Evolutionary conservation across 257 asterid species (phyloP).

Genomic region (Ilex asprella): DNA sequence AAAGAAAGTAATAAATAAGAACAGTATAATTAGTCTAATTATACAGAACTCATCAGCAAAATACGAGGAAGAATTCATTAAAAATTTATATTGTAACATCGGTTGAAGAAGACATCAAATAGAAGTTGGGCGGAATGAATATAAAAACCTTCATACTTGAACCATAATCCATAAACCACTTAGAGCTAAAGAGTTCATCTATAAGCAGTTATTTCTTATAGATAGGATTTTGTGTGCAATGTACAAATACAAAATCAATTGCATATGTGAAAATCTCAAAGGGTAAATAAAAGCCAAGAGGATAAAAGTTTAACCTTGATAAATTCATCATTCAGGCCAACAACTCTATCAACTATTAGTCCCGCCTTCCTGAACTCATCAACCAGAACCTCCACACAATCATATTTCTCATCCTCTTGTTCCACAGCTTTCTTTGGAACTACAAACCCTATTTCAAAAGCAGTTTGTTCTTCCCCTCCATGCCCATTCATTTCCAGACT

Average conservation of each 20-base stretch:
- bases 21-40: too few relatives aligned
- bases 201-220: neutral
- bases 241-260: neutral
- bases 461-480: constrained; percentile 43
- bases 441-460: constrained; percentile 73
- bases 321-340: constrained; percentile 76
- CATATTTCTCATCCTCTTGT: constrained; percentile 23
- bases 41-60: too few relatives aligned
- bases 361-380: constrained; percentile 57
- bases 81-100: too few relatives aligned
- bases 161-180: too few relatives aligned
- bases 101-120: too few relatives aligned
- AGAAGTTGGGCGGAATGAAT: too few relatives aligned
- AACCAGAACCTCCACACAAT: constrained; percentile 62
- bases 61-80: too few relatives aligned
- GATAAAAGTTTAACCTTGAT: constrained; percentile 39
- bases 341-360: constrained; percentile 61
- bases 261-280: neutral
- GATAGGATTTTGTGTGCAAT: neutral
- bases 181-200: neutral
- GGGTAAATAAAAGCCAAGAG: neutral
- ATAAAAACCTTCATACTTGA: too few relatives aligned
- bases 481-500: constrained; percentile 48
- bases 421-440: constrained; percentile 46
- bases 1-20: too few relatives aligned